These are phyloP conservation scores for Coleophoma eucalyptorum DNA, from an alignment of 2,329 filamentous ascomycete species.

Conservation along the genomic window DNA sequence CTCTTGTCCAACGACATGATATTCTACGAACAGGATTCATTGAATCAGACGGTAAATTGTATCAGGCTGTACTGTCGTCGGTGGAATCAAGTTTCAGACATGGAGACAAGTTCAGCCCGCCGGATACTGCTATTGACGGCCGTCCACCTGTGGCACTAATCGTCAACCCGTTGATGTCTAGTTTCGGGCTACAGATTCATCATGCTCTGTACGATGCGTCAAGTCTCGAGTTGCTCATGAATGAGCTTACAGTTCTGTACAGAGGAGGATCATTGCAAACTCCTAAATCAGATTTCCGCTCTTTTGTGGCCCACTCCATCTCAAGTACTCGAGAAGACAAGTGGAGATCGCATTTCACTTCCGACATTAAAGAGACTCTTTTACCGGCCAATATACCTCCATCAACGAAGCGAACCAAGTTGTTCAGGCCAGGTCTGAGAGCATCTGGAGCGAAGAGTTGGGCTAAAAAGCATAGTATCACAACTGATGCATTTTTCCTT, in stretches of 20 bases:
- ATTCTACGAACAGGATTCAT: slow-evolving; percentile 68
- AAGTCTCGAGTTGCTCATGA: slow-evolving; percentile 64
- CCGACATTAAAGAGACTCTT: slow-evolving; percentile 1
- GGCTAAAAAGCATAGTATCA: slow-evolving; percentile 52
- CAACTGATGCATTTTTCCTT: slow-evolving; percentile 72
- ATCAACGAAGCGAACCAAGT: slow-evolving; percentile 18
- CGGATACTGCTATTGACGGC: not conserved
- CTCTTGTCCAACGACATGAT: slow-evolving; percentile 49
- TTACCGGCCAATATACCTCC: slow-evolving; percentile 32
- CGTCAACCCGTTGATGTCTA: slow-evolving; percentile 9
- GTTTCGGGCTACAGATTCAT: slow-evolving; percentile 60
- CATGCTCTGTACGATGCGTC: slow-evolving; percentile 88
- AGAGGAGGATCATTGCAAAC: slow-evolving; percentile 9
- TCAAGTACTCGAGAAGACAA: slow-evolving; percentile 31
- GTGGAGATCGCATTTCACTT: slow-evolving; percentile 36
- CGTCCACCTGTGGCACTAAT: slow-evolving; percentile 17
- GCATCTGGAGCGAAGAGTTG: slow-evolving; percentile 34
- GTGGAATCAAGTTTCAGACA: not conserved
- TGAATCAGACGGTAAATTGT: slow-evolving; percentile 43
- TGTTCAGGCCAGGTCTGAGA: slow-evolving; percentile 47
- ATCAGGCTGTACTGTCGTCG: slow-evolving; percentile 51
- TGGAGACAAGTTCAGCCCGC: not conserved
- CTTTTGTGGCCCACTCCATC: slow-evolving; percentile 37
- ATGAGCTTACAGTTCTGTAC: slow-evolving; percentile 44
- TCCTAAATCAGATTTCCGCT: slow-evolving; percentile 11